Base-by-base conservation (phyloP, 345 rosid genomes). In the Erodium maritimum region DNA sequence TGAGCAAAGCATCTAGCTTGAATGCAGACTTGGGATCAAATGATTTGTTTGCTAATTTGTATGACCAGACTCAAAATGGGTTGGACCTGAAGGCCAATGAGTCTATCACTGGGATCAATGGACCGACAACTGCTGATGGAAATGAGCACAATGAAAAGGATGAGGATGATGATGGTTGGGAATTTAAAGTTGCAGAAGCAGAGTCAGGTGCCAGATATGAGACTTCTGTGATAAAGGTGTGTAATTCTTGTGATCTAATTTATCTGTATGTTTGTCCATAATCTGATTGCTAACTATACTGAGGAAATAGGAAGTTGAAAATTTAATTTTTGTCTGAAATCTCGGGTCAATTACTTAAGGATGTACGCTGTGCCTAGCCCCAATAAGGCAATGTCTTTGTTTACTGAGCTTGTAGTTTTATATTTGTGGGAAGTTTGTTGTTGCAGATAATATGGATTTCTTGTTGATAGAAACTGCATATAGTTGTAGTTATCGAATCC, bases 21-120 rank as follows among this genome's bases (percentile, higher is more conserved):
- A 59, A 73, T 21, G 68, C 20, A 1, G 62, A 12, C 37, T 5
- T 56, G 9, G 54, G 58, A 23, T 56, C 69, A 45, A 65, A 59
- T 56, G 83, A 80, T 59, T 21, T 82, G 67, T 62, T 91, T 62
- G 67, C 71, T 22, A 70, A 77, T 75, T 67, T 85, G 53, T 78
- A 73, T 46, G 23, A 21, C 61, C 70, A 65, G 16, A 74, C 65
- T 34, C 58, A 21, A 1, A 59, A 33, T 59, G 59, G 45, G 22
- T 52, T 65, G 54, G 59, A 23, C 59, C 23, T 59, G 68, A 59
- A 67, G 9, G 9, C 37, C 9, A 11, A 29, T 29, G 37, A 29
- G 52, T n/a, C 7, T 55, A 60, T 16, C 21, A 19, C 20, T 51
- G 54, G 19, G 19, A 3, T 51, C 5, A 51, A 51, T 51, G 19